Conservation (phyloP, 2,329 filamentous ascomycete genomes). For the Penicillium sp. region DNA sequence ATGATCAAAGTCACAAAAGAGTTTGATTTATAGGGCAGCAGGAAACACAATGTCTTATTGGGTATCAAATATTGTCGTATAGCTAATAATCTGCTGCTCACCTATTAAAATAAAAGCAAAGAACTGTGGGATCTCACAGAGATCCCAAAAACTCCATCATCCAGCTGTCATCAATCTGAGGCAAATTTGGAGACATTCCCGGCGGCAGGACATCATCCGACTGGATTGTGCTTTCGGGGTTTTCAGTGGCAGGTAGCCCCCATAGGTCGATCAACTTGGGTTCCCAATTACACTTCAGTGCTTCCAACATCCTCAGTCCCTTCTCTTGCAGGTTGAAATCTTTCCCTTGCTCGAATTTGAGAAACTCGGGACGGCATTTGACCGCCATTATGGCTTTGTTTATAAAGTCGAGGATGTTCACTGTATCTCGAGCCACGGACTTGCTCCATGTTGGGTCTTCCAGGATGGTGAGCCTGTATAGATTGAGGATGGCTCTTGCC, state of each 20-base stretch:
- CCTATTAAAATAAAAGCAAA: neutral
- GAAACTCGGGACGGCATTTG: conserved; percentile 10
- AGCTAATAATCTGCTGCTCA: neutral
- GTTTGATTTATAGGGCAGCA: no score
- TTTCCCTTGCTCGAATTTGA: neutral
- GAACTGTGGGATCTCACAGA: conserved; percentile 6
- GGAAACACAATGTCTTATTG: neutral
- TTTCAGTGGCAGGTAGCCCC: conserved; percentile 11
- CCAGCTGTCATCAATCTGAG: conserved; percentile 23
- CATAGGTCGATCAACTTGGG: conserved; percentile 24
- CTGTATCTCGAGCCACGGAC: conserved; percentile 26
- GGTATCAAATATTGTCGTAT: neutral
- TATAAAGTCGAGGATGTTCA: conserved; percentile 26
- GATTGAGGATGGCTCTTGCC: conserved; percentile 18
- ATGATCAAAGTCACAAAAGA: no score
- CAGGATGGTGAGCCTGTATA: conserved; percentile 26
- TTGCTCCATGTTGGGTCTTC: conserved; percentile 32
- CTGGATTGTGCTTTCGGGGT: conserved; percentile 4
- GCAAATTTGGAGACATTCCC: conserved; percentile 13
- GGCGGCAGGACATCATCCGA: conserved; percentile 11
- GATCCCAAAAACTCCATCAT: conserved; percentile 27
- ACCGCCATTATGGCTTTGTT: conserved; percentile 17
- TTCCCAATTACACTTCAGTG: conserved; percentile 22
- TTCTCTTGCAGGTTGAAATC: conserved; percentile 22
- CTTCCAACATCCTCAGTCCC: conserved; percentile 17